These are phyloP conservation scores for Acanthamoeba healyi DNA, from an alignment of 208 protist species.

Conservation along the genomic window DNA sequence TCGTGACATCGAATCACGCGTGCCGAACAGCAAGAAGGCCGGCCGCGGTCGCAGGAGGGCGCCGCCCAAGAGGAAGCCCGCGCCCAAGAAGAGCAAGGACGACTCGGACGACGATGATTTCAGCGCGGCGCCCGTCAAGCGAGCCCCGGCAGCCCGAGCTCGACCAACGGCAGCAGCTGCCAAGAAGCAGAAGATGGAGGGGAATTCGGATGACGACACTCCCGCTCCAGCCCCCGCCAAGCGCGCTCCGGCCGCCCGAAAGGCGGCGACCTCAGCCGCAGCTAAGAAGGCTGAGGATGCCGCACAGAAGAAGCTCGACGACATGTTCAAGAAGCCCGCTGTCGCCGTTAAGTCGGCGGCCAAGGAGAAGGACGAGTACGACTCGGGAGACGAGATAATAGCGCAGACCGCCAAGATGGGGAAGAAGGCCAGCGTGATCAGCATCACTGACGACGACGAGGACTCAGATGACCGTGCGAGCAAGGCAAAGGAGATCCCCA, in stretches of 20 bases:
- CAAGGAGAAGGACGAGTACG: slow-evolving; percentile 5
- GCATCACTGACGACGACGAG: background rate
- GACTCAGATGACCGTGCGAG: background rate
- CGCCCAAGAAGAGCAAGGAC: slow-evolving; percentile 19
- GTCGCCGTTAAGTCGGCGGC: background rate
- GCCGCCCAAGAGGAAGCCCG: slow-evolving; percentile 34
- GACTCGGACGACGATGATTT: slow-evolving; percentile 69
- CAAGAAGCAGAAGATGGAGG: slow-evolving; percentile 47
- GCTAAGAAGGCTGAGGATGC: slow-evolving; percentile 18
- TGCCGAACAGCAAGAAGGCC: slow-evolving; percentile 21
- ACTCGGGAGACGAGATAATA: slow-evolving; percentile 49
- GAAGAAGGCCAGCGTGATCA: slow-evolving; percentile 17
- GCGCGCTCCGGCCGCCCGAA: background rate
- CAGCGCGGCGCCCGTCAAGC: background rate
- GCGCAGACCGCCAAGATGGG: slow-evolving; percentile 42
- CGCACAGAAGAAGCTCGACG: slow-evolving; percentile 45
- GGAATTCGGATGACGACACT: background rate
- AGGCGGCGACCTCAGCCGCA: background rate
- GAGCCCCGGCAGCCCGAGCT: background rate
- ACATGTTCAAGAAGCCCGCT: slow-evolving; percentile 70
- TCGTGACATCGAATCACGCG: background rate
- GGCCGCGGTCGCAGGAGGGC: slow-evolving; percentile 15
- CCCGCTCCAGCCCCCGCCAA: background rate
- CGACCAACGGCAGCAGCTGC: background rate
- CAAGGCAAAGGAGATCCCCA: slow-evolving; percentile 21